These are phyloP conservation scores for Populus hybrid DNA, from an alignment of 441 rosid genomes.

Conservation along the genomic window DNA sequence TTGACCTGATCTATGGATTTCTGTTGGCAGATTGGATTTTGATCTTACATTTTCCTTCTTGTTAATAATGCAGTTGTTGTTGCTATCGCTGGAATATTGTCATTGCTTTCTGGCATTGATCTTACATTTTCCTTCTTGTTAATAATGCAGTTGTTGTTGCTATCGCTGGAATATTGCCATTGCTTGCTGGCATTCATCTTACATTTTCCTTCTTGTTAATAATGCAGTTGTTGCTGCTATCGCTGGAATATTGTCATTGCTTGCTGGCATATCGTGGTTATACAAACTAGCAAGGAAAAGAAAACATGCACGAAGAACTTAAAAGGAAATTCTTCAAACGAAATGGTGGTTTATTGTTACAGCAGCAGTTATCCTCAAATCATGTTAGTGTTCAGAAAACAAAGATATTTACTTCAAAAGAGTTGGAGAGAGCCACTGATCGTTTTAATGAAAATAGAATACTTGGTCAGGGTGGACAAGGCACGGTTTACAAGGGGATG, in stretches of 20 bases:
- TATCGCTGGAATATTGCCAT: too few species aligned
- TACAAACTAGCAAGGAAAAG: not conserved
- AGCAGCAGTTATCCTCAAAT: not conserved
- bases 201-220: too few species aligned
- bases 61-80: too few species aligned
- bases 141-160: too few species aligned
- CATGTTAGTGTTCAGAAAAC: not conserved
- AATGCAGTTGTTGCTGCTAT: not conserved
- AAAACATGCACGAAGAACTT: not conserved
- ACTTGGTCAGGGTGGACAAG: constrained; percentile 13
- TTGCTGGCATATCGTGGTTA: not conserved
- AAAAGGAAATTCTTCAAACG: not conserved
- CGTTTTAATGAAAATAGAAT: not conserved
- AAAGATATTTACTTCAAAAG: constrained; percentile 3
- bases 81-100: too few species aligned
- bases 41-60: too few species aligned
- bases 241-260: not conserved
- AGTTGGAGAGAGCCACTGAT: not conserved
- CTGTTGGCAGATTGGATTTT: too few species aligned
- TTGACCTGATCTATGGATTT: too few species aligned
- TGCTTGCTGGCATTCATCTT: too few species aligned
- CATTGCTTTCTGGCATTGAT: too few species aligned
- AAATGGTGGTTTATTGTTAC: constrained; percentile 10
- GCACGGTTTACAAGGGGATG: not conserved
- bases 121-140: too few species aligned